Evolutionary conservation across 495 filamentous ascomycete species (phyloP).

Genomic region (Penicillium riverlandense): DNA sequence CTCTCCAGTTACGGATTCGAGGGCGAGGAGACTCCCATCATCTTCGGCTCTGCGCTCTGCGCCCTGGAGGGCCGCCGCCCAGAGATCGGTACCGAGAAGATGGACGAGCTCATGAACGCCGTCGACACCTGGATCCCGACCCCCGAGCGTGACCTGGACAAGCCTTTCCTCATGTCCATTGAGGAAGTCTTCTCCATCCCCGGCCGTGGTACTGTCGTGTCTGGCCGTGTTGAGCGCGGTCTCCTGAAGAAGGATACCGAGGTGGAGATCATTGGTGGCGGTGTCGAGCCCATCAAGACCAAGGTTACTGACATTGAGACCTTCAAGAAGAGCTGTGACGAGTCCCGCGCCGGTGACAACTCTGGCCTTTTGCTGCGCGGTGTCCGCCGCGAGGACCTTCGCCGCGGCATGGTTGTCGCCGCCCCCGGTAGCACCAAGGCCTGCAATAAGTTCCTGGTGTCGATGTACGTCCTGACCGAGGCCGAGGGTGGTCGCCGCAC

Average conservation of each 20-base stretch:
- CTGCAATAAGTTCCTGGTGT: conserved; percentile 83
- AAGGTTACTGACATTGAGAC: conserved; percentile 99
- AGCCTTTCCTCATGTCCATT: conserved; percentile 97
- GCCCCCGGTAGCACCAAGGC: conserved; percentile 71
- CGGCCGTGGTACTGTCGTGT: conserved; percentile 93
- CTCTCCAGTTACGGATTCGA: conserved; percentile 90
- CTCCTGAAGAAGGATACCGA: conserved; percentile 84
- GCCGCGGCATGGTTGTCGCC: conserved; percentile 87
- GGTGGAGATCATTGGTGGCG: conserved; percentile 86
- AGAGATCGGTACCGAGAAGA: conserved; percentile 78
- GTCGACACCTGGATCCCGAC: conserved; percentile 97
- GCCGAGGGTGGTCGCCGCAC: conserved; percentile 96
- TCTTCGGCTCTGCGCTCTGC: conserved; percentile 93
- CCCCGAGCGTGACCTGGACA: conserved; percentile 82
- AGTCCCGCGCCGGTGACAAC: conserved; percentile 92
- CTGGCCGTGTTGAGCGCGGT: conserved; percentile 96
- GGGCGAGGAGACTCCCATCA: conserved; percentile 92
- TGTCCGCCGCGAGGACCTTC: conserved; percentile 87
- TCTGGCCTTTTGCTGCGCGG: conserved; percentile 95
- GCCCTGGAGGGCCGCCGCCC: conserved; percentile 82
- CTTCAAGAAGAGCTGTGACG: conserved; percentile 97
- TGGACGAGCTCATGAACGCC: conserved; percentile 80
- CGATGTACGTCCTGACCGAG: conserved; percentile 94
- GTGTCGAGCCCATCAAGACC: conserved; percentile 73
- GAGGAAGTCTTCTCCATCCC: conserved; percentile 98